phyloP scores from a whole-genome alignment of 805 yeast species.

The Barnettozyma salicaria region DNA sequence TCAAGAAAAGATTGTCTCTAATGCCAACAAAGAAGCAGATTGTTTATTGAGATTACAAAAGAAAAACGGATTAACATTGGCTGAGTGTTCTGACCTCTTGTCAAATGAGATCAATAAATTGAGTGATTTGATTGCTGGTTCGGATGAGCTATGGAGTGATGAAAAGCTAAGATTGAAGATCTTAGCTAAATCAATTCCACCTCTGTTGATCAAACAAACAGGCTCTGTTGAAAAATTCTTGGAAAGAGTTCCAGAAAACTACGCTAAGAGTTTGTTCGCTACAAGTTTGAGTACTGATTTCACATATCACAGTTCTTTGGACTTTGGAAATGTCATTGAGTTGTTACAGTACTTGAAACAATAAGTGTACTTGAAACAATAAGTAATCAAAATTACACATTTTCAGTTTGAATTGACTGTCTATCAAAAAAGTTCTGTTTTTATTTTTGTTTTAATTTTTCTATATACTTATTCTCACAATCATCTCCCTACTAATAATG shows the following conservation, averaged over 20 bases:
- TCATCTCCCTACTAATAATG: too few species aligned
- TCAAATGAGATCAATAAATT: slow-evolving; percentile 79
- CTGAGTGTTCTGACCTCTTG: slow-evolving; percentile 73
- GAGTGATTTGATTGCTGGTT: slow-evolving; percentile 76
- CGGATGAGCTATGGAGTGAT: slow-evolving; percentile 85
- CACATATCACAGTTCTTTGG: slow-evolving; percentile 24
- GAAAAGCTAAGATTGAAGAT: slow-evolving; percentile 68
- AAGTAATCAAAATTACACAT: too few species aligned
- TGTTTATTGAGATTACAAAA: slow-evolving; percentile 76
- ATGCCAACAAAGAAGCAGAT: slow-evolving; percentile 82
- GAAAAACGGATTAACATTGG: slow-evolving; percentile 51
- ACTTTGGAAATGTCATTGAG: slow-evolving; percentile 25
- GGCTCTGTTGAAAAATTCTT: slow-evolving; percentile 67
- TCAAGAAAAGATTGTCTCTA: slow-evolving; percentile 64
- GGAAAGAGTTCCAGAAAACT: slow-evolving; percentile 77
- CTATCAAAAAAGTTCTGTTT: neutral
- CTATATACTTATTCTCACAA: neutral
- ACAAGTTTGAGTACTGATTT: slow-evolving; percentile 25
- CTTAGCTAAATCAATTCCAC: slow-evolving; percentile 72
- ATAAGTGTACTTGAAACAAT: too few species aligned
- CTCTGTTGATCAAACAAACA: slow-evolving; percentile 60
- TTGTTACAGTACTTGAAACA: slow-evolving; percentile 25
- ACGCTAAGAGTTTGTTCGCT: slow-evolving; percentile 73
- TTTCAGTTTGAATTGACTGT: too few species aligned
- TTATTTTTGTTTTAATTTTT: neutral